Evolutionary conservation across 2,329 filamentous ascomycete species (phyloP).

Genomic region (Phialocephala subalpina): DNA sequence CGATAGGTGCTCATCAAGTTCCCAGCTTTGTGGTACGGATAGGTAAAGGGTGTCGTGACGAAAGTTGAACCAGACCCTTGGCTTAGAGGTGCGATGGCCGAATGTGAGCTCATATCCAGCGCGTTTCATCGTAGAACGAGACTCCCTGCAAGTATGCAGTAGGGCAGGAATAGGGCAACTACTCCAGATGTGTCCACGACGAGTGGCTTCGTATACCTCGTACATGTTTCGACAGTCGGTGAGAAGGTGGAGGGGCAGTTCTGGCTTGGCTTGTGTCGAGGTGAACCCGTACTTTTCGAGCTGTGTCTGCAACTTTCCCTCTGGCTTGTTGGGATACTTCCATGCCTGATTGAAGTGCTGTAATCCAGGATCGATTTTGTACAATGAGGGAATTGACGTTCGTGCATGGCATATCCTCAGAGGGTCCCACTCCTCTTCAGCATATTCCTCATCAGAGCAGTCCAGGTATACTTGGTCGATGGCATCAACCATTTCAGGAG

Average conservation of each 20-base stretch:
- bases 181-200: conserved; percentile 1
- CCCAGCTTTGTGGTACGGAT: neutral
- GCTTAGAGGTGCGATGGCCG: neutral
- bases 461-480: neutral
- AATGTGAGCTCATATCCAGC: conserved; percentile 5
- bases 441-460: neutral
- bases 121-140: neutral
- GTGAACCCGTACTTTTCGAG: neutral
- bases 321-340: neutral
- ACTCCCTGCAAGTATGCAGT: conserved; percentile 7
- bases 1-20: neutral
- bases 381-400: neutral
- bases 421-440: neutral
- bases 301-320: conserved; percentile 1
- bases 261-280: neutral
- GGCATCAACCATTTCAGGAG: neutral
- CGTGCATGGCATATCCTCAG: neutral
- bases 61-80: conserved; percentile 10
- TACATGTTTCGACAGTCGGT: neutral
- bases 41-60: conserved; percentile 2
- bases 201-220: conserved; percentile 2
- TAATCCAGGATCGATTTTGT: neutral
- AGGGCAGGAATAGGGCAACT: conserved; percentile 7
- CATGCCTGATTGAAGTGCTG: conserved; percentile 2
- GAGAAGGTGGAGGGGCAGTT: conserved; percentile 1